phyloP scores from a whole-genome alignment of 2,329 filamentous ascomycete species.

The Cladosporium sp. region DNA sequence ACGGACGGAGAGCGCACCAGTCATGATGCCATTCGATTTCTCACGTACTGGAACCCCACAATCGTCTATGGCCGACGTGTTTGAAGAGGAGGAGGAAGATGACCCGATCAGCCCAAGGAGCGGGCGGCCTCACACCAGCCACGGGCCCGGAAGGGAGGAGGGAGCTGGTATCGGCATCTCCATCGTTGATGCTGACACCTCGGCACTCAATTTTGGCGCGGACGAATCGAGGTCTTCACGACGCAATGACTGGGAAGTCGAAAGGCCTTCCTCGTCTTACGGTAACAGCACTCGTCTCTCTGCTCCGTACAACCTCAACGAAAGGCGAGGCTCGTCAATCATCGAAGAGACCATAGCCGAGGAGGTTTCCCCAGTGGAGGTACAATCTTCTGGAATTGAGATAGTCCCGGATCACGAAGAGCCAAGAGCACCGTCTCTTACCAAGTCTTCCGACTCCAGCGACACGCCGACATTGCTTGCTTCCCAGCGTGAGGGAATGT shows the following conservation, averaged over 20 bases:
- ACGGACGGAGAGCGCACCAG: constrained; percentile 75
- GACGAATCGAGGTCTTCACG: constrained; percentile 7
- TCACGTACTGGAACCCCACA: constrained; percentile 31
- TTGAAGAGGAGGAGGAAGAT: constrained; percentile 76
- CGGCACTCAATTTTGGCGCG: constrained; percentile 9
- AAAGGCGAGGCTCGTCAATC: constrained; percentile 28
- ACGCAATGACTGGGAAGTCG: constrained; percentile 23
- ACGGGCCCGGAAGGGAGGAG: constrained; percentile 33
- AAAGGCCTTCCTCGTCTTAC: constrained; percentile 6
- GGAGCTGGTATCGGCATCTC: constrained; percentile 25
- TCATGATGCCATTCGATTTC: constrained; percentile 68
- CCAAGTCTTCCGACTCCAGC: constrained; percentile 48
- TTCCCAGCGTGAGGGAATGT: constrained; percentile 30
- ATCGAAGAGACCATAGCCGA: constrained; percentile 34
- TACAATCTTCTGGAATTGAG: constrained; percentile 36
- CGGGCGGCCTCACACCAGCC: constrained; percentile 19
- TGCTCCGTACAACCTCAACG: constrained; percentile 20
- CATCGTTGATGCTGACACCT: constrained; percentile 28
- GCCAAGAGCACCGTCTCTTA: constrained; percentile 45
- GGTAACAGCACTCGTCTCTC: constrained; percentile 20
- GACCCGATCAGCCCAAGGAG: constrained; percentile 5
- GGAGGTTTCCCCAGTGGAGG: constrained; percentile 37
- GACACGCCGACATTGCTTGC: constrained; percentile 34
- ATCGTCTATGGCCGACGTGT: constrained; percentile 79
- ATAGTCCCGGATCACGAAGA: constrained; percentile 46